Base-by-base conservation (phyloP, 73 alveolate species). In the Paramecium bursaria region DNA sequence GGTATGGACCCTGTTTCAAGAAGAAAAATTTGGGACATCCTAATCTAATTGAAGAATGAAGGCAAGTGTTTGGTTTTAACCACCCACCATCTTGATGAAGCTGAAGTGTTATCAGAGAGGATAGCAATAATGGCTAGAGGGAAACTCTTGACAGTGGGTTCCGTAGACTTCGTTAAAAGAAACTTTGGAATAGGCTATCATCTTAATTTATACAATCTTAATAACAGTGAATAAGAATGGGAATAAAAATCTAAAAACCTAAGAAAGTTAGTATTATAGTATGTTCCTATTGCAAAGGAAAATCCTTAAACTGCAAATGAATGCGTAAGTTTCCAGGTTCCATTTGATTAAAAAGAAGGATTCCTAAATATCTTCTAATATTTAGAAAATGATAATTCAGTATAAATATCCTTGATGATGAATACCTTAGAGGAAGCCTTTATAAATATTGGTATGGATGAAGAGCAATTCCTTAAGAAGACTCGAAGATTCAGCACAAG, bases 341-440 rank as follows among this genome's bases (percentile, higher is more conserved):
- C 54, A 67, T 67, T 67, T 42, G 82, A 67, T 39, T 25, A 26
- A 2, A 67, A 67, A 67, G 22, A 29, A 5, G 13, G 23, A n/a
- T 39, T 67, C 19, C 27, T 67, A 15, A 17, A 17, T 67, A 1
- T 67, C 17, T 96, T 92, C 57, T 7, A 75, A 23, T 77, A 75
- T 3, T 85, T 92, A 5, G 87, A 77, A 15, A 27, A 73, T 29
- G 88, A 92, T 22, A 75, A 53, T 15, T 67, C 92, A 4, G 35
- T 67, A 13, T 74, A 93, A 4, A 90, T 92, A 26, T 94, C 92
- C n/a, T 60, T 94, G 0, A 88, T 96, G 27, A 91, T 97, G 92
- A 94, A 98, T 14, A 97, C 99, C 10, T 89, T 97, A 53, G 99
- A 97, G 90, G 98, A 97, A 54, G 99, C 97, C 0, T 97, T 97